Evolutionary conservation across 768 basidiomycete species (phyloP), one percentile per base, ranked within the genome.

Genomic region (Lactarius indigo): DNA sequence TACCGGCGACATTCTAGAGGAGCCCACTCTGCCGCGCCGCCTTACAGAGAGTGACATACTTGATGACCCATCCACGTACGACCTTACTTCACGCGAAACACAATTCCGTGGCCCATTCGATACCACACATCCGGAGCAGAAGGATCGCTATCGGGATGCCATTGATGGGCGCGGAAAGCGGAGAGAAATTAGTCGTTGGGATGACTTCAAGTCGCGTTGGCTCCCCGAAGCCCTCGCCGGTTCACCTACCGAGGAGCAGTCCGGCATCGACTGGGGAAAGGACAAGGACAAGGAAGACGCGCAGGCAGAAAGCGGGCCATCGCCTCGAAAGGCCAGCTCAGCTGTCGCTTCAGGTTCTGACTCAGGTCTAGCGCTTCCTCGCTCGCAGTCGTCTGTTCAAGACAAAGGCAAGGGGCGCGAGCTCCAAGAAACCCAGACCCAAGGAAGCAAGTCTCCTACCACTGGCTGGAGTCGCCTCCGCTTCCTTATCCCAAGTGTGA

Each of bases 71-170:
- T 69, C 75, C 15, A 23, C 55, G 0, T 62, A 69, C 17, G 73
- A 75, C 69, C 82, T 83, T 65, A 73, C 74, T 10, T 73, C 73
- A 2, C 72, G 68, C n/a, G 76, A 76, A 50, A 77, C 82, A 12
- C 80, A 81, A 41, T 90, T 91, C 72, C 84, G 90, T 30, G 84
- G 87, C 54, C 89, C 82, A 9, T 75, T 91, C 63, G 88, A 90
- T 70, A 78, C 76, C 63, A 66, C 71, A 8, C 74, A 76, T 50
- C 73, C 69, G 10, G 77, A 78, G 41, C 75, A 76, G 47, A 68
- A 74, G 41, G 81, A 79, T 63, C 75, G 78, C 54, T 76, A 78
- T 57, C 80, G 79, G 26, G 80, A 80, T 30, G 63, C 68, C 2
- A 72, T 72, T 3, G 87, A 88, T 69, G 82, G 78, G 65, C 85